phyloP scores from a whole-genome alignment of 768 basidiomycete species.

The Terana coerulea region DNA sequence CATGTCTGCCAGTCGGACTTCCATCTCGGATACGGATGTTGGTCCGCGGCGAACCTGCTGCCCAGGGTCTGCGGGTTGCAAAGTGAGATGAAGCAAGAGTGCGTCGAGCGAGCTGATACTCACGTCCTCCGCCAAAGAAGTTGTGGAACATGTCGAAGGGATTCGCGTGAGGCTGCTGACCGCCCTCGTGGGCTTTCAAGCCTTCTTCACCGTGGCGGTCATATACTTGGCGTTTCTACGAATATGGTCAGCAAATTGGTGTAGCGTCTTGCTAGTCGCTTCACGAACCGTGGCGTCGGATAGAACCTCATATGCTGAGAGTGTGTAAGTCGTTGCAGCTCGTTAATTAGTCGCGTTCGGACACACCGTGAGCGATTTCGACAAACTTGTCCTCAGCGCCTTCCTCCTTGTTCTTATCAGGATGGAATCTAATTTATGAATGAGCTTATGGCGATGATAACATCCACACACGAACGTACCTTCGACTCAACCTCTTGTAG shows the following conservation, averaged over 20 bases:
- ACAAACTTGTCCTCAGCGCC: conserved; percentile 85
- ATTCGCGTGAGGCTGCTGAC: conserved; percentile 70
- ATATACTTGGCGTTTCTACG: conserved; percentile 88
- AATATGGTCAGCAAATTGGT: neutral
- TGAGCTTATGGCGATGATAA: neutral
- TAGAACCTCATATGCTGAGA: conserved; percentile 87
- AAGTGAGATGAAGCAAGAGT: neutral
- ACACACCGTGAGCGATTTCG: conserved; percentile 82
- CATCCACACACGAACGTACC: too few species aligned
- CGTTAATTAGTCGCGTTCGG: neutral
- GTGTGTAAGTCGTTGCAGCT: neutral
- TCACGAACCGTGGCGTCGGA: conserved; percentile 74
- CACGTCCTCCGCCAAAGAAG: conserved; percentile 81
- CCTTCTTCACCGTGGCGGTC: conserved; percentile 96
- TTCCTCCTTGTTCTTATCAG: conserved; percentile 91
- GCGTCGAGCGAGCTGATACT: neutral
- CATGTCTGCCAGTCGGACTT: conserved; percentile 85
- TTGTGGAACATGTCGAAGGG: conserved; percentile 93
- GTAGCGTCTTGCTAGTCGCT: neutral
- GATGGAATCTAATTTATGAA: conserved; percentile 52
- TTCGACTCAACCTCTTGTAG: conserved; percentile 85
- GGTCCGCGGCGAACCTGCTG: conserved; percentile 71
- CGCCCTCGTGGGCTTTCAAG: conserved; percentile 85
- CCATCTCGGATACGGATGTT: conserved; percentile 75
- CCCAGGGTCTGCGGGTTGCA: conserved; percentile 31